Conservation (phyloP, 371 early-diverging fungal species). For the Encephalitozoon hellem region DNA sequence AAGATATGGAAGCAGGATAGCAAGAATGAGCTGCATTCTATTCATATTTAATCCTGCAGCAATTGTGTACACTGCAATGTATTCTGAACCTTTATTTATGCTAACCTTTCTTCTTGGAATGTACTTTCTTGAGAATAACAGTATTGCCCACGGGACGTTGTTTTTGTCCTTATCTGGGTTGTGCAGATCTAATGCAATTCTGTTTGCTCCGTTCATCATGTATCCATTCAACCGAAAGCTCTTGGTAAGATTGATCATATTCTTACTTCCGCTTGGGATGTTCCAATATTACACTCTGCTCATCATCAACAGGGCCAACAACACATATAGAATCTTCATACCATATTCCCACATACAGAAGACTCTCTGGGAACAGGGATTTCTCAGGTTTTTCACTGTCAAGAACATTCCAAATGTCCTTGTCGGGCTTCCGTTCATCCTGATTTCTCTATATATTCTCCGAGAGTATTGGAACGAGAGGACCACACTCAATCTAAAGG, state of each 20-base stretch:
- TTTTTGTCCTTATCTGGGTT: slow-evolving; percentile 44
- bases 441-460: slow-evolving; percentile 32
- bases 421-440: slow-evolving; percentile 54
- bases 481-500: neutral
- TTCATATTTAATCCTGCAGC: slow-evolving; percentile 57
- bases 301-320: slow-evolving; percentile 12
- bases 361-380: slow-evolving; percentile 60
- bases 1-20: slow-evolving; percentile 1
- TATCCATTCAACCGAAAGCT: neutral
- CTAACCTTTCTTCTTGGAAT: slow-evolving; percentile 43
- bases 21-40: slow-evolving; percentile 29
- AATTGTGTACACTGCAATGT: slow-evolving; percentile 54
- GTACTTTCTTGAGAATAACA: slow-evolving; percentile 3
- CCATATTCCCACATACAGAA: slow-evolving; percentile 58
- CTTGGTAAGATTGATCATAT: neutral
- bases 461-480: slow-evolving; percentile 6
- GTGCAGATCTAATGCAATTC: slow-evolving; percentile 57
- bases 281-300: slow-evolving; percentile 49
- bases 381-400: slow-evolving; percentile 51
- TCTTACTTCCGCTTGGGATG: slow-evolving; percentile 32
- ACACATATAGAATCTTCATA: slow-evolving; percentile 28
- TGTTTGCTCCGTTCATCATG: slow-evolving; percentile 45
- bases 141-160: neutral
- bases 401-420: slow-evolving; percentile 59
- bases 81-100: slow-evolving; percentile 59